Percentiles rank a stretch among this genome's conserved stretches.
Evolutionary conservation across 169 alveolate genomes (phyloP).

Genomic region (Plasmodium vinckei): DNA sequence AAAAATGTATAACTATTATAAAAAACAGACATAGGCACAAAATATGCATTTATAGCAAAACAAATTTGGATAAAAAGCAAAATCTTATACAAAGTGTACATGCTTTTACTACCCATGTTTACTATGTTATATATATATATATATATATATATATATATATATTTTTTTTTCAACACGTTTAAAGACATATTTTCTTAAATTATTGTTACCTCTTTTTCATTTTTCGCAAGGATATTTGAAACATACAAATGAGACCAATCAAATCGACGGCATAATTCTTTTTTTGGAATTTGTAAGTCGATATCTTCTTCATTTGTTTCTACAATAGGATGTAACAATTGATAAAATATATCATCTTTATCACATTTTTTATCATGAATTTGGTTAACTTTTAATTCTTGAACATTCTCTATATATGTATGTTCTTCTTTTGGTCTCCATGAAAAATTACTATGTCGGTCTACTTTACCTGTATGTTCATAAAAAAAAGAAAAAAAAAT

Average conservation of each 20-base stretch:
- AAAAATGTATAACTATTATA: too few relatives aligned
- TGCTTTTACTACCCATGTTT: background rate
- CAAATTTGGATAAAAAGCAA: background rate
- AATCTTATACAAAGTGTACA: background rate
- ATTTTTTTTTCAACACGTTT: background rate
- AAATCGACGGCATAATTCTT: slow-evolving; percentile 71
- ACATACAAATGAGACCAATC: slow-evolving; percentile 71
- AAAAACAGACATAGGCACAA: too few relatives aligned
- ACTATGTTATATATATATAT: background rate
- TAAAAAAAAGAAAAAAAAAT: slow-evolving; percentile 1
- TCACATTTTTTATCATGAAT: slow-evolving; percentile 40
- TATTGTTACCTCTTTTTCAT: slow-evolving; percentile 26
- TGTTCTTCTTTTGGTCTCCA: slow-evolving; percentile 43
- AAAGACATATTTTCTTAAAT: too few relatives aligned
- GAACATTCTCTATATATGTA: slow-evolving; percentile 16
- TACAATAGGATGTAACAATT: slow-evolving; percentile 13
- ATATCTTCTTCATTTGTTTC: slow-evolving; percentile 32
- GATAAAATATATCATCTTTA: slow-evolving; percentile 36
- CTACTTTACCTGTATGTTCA: slow-evolving; percentile 26
- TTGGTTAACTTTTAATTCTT: slow-evolving; percentile 41
- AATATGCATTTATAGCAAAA: background rate
- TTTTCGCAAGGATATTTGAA: slow-evolving; percentile 31
- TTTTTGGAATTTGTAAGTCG: slow-evolving; percentile 66
- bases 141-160: background rate
- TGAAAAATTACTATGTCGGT: slow-evolving; percentile 35